Conservation (phyloP, 495 filamentous ascomycete species). For the Lasiosphaeria miniovina region DNA sequence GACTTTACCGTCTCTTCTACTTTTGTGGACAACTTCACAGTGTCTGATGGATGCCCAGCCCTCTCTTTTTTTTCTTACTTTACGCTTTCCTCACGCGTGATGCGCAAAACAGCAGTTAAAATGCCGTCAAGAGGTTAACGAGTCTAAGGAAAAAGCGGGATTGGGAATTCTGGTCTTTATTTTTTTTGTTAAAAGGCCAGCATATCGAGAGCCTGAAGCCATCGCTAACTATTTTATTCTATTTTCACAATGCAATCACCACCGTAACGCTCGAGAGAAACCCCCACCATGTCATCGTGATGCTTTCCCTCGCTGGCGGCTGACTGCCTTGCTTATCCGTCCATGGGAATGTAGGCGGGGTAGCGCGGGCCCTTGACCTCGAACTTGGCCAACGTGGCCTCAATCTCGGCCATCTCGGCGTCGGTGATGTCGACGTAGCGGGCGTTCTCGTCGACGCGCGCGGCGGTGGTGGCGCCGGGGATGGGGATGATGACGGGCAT, state of each 20-base stretch:
- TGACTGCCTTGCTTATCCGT: conserved; percentile 28
- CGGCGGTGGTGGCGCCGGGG: conserved; percentile 61
- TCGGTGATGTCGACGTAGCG: conserved; percentile 41
- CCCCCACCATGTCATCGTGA: neutral
- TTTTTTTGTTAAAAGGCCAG: too few relatives aligned
- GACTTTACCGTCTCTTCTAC: too few relatives aligned
- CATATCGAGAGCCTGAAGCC: too few relatives aligned
- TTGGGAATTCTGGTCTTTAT: too few relatives aligned
- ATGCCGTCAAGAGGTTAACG: too few relatives aligned
- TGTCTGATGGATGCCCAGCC: neutral
- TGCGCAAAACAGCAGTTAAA: too few relatives aligned
- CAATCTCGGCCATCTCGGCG: conserved; percentile 51
- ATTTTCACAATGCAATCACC: too few relatives aligned
- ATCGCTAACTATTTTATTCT: too few relatives aligned
- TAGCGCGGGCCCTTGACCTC: conserved; percentile 44
- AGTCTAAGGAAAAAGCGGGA: too few relatives aligned
- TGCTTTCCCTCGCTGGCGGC: neutral
- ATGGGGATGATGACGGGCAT: conserved; percentile 78
- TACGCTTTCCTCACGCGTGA: too few relatives aligned
- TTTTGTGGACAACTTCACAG: conserved; percentile 4
- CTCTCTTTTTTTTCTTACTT: too few relatives aligned
- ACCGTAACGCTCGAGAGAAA: neutral
- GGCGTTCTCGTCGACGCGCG: conserved; percentile 50
- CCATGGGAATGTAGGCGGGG: conserved; percentile 23
- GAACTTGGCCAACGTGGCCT: conserved; percentile 42